Percentiles rank a stretch among this genome's conserved stretches.
phyloP scores from a whole-genome alignment of 495 filamentous ascomycete species.

The Talaromyces thailandensis region DNA sequence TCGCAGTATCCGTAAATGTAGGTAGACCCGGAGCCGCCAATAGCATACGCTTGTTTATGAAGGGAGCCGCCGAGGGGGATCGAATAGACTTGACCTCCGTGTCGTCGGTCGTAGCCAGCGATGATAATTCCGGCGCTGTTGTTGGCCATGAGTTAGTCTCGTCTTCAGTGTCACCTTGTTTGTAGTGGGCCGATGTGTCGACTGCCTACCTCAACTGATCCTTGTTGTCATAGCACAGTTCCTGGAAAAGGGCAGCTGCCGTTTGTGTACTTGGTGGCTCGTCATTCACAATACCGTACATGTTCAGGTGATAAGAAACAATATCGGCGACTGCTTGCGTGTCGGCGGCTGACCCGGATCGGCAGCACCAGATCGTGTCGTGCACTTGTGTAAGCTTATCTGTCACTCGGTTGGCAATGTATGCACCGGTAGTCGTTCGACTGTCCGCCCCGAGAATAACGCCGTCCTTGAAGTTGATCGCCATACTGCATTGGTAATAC shows the following conservation, averaged over 20 bases:
- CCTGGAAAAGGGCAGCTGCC: conserved; percentile 90
- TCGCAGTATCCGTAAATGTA: conserved; percentile 99
- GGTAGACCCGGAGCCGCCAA: conserved; percentile 93
- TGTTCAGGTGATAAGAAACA: conserved; percentile 88
- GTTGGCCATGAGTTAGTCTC: not conserved
- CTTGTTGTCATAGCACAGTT: conserved; percentile 96
- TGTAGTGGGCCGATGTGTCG: not conserved
- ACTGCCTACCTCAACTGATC: conserved; percentile 66
- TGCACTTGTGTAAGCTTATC: conserved; percentile 98
- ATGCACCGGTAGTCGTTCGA: conserved; percentile 95
- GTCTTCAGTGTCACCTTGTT: not conserved
- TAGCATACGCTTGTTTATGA: conserved; percentile 93
- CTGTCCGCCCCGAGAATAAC: conserved; percentile 96
- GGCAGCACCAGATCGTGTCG: conserved; percentile 99
- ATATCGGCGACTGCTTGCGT: conserved; percentile 98
- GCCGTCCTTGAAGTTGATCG: conserved; percentile 94
- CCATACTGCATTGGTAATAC: conserved; percentile 33
- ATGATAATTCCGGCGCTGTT: conserved; percentile 91
- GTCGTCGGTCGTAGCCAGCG: conserved; percentile 85
- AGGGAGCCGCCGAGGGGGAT: conserved; percentile 95
- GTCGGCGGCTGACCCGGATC: conserved; percentile 92
- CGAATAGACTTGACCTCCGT: conserved; percentile 93
- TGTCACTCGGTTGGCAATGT: conserved; percentile 98
- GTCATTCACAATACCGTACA: conserved; percentile 82
- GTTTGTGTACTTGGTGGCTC: conserved; percentile 88